Percentiles rank a stretch among this genome's conserved stretches.
Evolutionary conservation across 2,329 filamentous ascomycete species (phyloP).

Genomic region (Nemania sp.): DNA sequence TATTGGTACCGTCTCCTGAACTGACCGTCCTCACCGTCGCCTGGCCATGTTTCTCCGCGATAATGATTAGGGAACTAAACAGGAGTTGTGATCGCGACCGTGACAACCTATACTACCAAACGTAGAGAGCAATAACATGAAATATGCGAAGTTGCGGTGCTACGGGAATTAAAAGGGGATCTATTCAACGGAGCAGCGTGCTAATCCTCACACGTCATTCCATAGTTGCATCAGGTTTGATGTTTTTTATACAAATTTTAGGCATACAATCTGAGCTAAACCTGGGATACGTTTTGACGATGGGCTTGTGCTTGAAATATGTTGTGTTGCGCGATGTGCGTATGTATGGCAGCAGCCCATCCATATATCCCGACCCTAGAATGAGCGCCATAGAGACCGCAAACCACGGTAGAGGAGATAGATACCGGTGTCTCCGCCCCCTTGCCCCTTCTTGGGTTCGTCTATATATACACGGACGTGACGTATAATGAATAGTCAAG

Average conservation of each 20-base stretch:
- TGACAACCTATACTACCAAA: not conserved
- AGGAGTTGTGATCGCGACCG: not conserved
- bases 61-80: not conserved
- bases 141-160: not conserved
- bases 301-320: constrained; percentile 1
- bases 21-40: not conserved
- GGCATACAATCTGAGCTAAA: not conserved
- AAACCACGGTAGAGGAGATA: not conserved
- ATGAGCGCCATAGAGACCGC: too few relatives aligned
- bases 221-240: constrained; percentile 6
- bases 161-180: not conserved
- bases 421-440: not conserved
- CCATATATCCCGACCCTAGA: too few relatives aligned
- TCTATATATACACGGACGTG: too few relatives aligned
- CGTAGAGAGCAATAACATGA: not conserved
- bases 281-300: not conserved
- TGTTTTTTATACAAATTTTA: constrained; percentile 17
- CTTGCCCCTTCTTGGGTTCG: too few relatives aligned
- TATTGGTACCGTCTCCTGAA: not conserved
- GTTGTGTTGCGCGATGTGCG: too few relatives aligned
- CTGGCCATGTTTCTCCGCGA: not conserved
- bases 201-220: not conserved
- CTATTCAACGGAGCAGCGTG: too few relatives aligned
- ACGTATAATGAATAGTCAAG: too few relatives aligned
- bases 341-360: not conserved